Percentiles rank a stretch among this genome's conserved stretches.
Evolutionary conservation across 345 rosid species (phyloP).

Genomic region (Boechera divaricarpa): DNA sequence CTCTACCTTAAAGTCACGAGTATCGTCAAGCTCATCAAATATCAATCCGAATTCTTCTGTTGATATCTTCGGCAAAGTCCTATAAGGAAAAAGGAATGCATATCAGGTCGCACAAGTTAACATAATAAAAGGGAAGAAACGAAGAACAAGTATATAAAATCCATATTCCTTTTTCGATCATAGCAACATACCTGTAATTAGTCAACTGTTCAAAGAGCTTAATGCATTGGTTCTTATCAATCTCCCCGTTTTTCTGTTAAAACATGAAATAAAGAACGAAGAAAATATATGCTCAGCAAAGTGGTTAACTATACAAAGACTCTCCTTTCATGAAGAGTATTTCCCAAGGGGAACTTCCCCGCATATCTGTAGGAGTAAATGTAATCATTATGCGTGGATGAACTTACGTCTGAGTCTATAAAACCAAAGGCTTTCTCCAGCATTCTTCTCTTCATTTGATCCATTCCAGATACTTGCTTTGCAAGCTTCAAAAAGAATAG

Average conservation of each 20-base stretch:
- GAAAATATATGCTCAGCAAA: constrained; percentile 15
- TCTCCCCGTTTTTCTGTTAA: constrained; percentile 65
- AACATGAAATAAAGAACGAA: constrained; percentile 7
- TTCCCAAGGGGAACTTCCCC: constrained; percentile 11
- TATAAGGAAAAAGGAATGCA: constrained; percentile 40
- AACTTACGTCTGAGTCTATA: constrained; percentile 77
- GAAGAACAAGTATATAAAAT: not conserved
- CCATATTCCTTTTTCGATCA: not conserved
- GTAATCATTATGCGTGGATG: constrained; percentile 6
- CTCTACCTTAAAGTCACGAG: constrained; percentile 88
- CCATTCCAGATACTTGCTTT: constrained; percentile 85
- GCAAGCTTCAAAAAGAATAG: constrained; percentile 61
- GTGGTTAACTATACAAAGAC: constrained; percentile 2
- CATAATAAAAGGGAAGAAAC: constrained; percentile 14
- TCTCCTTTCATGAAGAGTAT: not conserved
- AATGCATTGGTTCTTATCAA: constrained; percentile 78
- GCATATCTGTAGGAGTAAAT: constrained; percentile 26
- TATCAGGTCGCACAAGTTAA: constrained; percentile 19
- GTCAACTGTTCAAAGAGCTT: constrained; percentile 79
- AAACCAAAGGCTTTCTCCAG: constrained; percentile 83
- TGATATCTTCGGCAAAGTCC: constrained; percentile 90
- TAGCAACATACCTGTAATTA: constrained; percentile 72
- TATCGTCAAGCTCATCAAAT: constrained; percentile 92
- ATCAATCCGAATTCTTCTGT: constrained; percentile 82
- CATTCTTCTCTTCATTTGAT: constrained; percentile 65